Evolutionary conservation across 345 rosid species (phyloP), one percentile per base, ranked within the genome.

Genomic region (Eucalyptus marginata): DNA sequence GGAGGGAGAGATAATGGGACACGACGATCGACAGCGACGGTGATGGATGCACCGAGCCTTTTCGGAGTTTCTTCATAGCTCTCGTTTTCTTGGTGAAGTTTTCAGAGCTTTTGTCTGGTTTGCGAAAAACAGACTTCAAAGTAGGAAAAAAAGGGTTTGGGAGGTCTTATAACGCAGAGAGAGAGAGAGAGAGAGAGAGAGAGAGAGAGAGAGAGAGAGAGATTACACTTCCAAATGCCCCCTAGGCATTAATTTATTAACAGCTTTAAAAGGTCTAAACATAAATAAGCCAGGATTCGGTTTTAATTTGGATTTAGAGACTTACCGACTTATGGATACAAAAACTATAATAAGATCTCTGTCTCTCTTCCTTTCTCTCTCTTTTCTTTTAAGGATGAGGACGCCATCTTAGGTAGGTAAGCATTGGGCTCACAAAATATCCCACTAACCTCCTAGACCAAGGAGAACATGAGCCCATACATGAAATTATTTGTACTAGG

Each of bases 61-160:
- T 97, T 93, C 93, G 94, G 89, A 95, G 94, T 91, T 93, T 90
- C 95, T 96, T 96, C 97, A 94, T 97, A n/a, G 29, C 66, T 86
- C 83, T 76, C 27, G 83, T 76, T 76, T 76, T 76, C 83, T 76
- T 25, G 17, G n/a, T 6, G 9, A 20, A 76, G 83, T 76, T 36
- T 76, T 76, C 47, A 22, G 83, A 40, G 47, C 83, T 76, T 22
- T 68, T 8, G 14, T 76, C 47, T 20, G 27, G 83, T 44, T 20
- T 13, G 47, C 7, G 29, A 40, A 76, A 31, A 68, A 33, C 80
- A 17, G 80, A 68, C 80, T 68, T 33, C 24, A 33, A 68, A 68
- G 44, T 68, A 68, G 44, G 44, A 17, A 68, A 33, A 66, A 68
- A 76, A 22, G 81, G 44, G 83, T 71, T 2, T 13, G 24, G 83